Evolutionary conservation across 768 basidiomycete species (phyloP), one percentile per base, ranked within the genome.

Genomic region (Daedaleopsis sinensis): DNA sequence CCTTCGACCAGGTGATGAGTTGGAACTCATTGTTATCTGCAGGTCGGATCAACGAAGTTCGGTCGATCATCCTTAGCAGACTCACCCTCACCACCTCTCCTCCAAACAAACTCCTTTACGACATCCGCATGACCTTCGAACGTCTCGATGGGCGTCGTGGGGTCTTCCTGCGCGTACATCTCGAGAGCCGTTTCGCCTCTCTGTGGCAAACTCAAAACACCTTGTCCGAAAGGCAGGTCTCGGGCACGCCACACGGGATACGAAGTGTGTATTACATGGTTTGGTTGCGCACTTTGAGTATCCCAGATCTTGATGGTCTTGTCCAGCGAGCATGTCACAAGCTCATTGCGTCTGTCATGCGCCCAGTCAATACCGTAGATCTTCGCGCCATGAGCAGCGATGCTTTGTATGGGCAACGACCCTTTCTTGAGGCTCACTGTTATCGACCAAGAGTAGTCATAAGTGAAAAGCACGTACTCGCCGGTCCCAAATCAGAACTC

Each of bases 301-400:
- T 90, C 82, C 93, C 94, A 94, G 16, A 89, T 81, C 72, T 97
- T 97, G 77, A 98, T 91, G 0, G 91, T 90, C 71, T 90, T 93
- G 79, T 98, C 96, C 0, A 98, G 80, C 0, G 95, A 96, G 70
- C 97, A 99, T 1, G 96, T 98, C 10, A 96, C 87, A 38, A 99
- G 82, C 71, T 95, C 90, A 67, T 89, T 82, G n/a, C 81, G 76
- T 44, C 80, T 75, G 18, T 82, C 78, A 53, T 93, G 88, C 8
- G 93, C 89, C 96, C 96, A 99, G 74, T 98, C 96, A 56, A 99
- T 94, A 1, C 97, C 97, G 64, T 99, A 98, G 48, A 98, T 97
- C 74, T 95, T 94, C 37, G 93, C 86, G n/a, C 78, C 79, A 69
- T 98, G 96, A 0, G 93, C 96, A 32, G 80, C 79, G 59, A 98